phyloP scores from a whole-genome alignment of 352 stramenopile genomes.

The Halophytophthora batemanensis region DNA sequence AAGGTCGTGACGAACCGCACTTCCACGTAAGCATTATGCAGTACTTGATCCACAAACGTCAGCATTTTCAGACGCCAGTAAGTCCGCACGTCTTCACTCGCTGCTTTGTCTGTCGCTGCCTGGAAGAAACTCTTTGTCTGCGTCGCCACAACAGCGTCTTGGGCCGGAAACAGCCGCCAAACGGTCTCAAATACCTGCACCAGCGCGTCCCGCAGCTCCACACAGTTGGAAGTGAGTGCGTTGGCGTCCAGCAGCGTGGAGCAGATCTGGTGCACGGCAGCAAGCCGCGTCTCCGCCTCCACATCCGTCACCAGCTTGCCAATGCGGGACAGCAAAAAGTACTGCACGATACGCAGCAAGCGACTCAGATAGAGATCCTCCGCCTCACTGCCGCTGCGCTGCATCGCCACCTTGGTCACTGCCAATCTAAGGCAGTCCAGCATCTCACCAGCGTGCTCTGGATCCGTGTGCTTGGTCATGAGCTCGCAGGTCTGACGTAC shows the following conservation, averaged over 20 bases:
- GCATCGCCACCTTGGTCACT: conserved; percentile 46
- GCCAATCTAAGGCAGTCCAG: conserved; percentile 64
- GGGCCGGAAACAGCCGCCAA: conserved; percentile 61
- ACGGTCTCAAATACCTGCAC: conserved; percentile 55
- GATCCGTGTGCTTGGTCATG: conserved; percentile 80
- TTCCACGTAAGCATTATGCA: conserved; percentile 51
- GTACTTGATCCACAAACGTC: conserved; percentile 40
- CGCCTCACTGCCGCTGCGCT: conserved; percentile 29
- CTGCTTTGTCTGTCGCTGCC: conserved; percentile 8
- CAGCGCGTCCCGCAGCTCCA: conserved; percentile 39
- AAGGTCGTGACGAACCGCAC: conserved; percentile 50
- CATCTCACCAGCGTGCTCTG: conserved; percentile 54
- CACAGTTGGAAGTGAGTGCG: conserved; percentile 37
- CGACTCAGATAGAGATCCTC: conserved; percentile 66
- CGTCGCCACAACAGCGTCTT: conserved; percentile 23
- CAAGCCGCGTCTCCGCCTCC: conserved; percentile 31
- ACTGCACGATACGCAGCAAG: conserved; percentile 53
- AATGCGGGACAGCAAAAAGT: conserved; percentile 54
- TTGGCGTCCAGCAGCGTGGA: conserved; percentile 39
- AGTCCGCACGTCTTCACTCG: conserved; percentile 12
- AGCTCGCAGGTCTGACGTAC: conserved; percentile 60
- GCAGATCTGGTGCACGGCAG: conserved; percentile 45
- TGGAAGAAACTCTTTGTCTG: conserved; percentile 54
- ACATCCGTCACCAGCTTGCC: conserved; percentile 46
- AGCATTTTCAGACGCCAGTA: conserved; percentile 59